Evolutionary conservation across 2,329 filamentous ascomycete genomes (phyloP), one percentile per base, ranked within the genome.

Genomic region (Whalleya microplaca): DNA sequence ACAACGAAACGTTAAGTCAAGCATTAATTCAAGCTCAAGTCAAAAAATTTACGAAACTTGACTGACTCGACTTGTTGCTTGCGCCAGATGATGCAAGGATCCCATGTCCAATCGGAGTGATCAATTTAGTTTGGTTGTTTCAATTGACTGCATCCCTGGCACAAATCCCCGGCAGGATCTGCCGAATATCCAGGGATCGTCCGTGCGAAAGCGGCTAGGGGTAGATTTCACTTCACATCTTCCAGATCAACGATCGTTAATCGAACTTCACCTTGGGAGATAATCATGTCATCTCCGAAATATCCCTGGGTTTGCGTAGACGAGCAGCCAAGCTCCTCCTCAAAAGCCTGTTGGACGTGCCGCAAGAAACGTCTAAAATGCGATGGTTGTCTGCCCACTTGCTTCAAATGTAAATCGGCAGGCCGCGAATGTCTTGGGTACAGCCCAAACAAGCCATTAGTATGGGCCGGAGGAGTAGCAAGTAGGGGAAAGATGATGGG

Each of bases 291-390:
- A 10, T 19, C 45, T 29, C 44, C 19, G 18, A 23, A 7, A 23
- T 37, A 19, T 23, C 18, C 23, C 16, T 21, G 20, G 29, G 18
- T 43, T n/a, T 27, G 21, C 20, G 48, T 51, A 37, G 48, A 55
- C 16, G 44, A 51, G n/a, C 51, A 53, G 29, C 18, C 42, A n/a
- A 20, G 42, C 7, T 53, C 48, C 20, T 53, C 51, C 18, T 19
- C 45, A 14, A 43, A 42, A n/a, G 23, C 37, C 14, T 55, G 48
- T 27, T 51, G 48, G 48, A 51, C 48, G 8, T 55, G 53, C 20
- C 48, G 48, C 41, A 51, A 40, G 40, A 55, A 48, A 16, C 48
- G 53, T 3, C 21, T 55, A 29, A 50, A 46, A 51, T 55, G 53
- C 48, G 48, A 55, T 19, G 53, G 48, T 8, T 20, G 48, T 48